Conservation (phyloP, 768 basidiomycete species). For the Rhodotorula paludigena region DNA sequence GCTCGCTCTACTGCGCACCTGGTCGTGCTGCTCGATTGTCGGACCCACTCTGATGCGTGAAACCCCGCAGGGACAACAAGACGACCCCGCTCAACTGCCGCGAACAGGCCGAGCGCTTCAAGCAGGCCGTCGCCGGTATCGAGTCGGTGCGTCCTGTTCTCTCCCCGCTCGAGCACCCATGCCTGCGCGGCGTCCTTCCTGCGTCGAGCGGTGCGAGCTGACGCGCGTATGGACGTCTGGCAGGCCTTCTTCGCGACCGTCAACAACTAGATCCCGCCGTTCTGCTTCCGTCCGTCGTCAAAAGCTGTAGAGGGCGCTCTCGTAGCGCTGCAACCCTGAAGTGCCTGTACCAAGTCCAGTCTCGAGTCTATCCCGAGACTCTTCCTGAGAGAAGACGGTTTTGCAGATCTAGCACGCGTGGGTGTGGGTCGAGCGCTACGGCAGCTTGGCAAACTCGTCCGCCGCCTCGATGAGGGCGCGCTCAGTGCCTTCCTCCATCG, state of each 20-base stretch:
- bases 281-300: neutral
- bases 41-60: neutral
- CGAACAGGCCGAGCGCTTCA: slow-evolving; percentile 35
- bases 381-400: too few species aligned
- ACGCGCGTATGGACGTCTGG: too few species aligned
- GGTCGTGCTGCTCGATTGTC: slow-evolving; percentile 46
- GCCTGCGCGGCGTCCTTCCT: neutral
- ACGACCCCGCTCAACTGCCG: slow-evolving; percentile 35
- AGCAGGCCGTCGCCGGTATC: slow-evolving; percentile 35
- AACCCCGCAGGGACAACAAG: slow-evolving; percentile 23
- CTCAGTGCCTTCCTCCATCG: slow-evolving; percentile 66
- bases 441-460: slow-evolving; percentile 20
- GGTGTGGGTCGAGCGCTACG: too few species aligned
- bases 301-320: neutral
- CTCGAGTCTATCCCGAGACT: too few species aligned
- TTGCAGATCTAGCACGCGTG: too few species aligned
- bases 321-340: neutral
- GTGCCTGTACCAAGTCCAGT: slow-evolving; percentile 3
- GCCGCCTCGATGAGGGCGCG: slow-evolving; percentile 60
- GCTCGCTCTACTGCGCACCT: too few species aligned
- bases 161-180: neutral
- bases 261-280: slow-evolving; percentile 9
- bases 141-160: slow-evolving; percentile 21
- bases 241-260: slow-evolving; percentile 27
- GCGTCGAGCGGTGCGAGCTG: too few species aligned